These are phyloP conservation scores for Podaxis sp. DNA, from an alignment of 768 basidiomycete genomes.

Conservation along the genomic window DNA sequence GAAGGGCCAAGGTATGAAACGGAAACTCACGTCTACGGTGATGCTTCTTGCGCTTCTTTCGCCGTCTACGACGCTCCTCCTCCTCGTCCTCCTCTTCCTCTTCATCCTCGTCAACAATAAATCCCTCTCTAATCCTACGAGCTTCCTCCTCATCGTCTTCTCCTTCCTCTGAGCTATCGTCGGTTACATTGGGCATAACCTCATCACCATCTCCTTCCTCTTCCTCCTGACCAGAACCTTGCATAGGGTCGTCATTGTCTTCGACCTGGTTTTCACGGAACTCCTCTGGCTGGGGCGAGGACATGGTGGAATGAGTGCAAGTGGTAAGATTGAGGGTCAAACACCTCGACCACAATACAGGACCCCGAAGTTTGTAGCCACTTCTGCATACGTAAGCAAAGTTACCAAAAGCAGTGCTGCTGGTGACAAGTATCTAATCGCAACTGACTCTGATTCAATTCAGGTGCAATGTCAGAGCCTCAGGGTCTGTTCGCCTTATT, in stretches of 20 bases:
- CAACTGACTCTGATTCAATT: background rate
- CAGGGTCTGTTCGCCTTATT: slow-evolving; percentile 10
- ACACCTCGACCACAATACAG: slow-evolving; percentile 11
- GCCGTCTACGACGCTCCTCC: slow-evolving; percentile 55
- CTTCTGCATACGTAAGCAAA: slow-evolving; percentile 18
- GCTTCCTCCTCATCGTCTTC: slow-evolving; percentile 92
- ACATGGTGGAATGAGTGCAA: slow-evolving; percentile 42
- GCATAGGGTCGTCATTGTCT: slow-evolving; percentile 64
- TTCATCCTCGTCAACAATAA: slow-evolving; percentile 90
- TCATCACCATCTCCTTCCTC: slow-evolving; percentile 61
- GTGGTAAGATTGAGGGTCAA: slow-evolving; percentile 17
- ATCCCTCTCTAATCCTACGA: slow-evolving; percentile 77
- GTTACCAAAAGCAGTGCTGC: slow-evolving; percentile 9
- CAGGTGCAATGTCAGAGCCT: slow-evolving; percentile 6
- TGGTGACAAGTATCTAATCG: background rate
- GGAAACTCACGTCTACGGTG: slow-evolving; percentile 51
- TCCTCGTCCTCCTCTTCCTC: slow-evolving; percentile 81
- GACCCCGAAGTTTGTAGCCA: slow-evolving; percentile 17
- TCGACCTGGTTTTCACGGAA: slow-evolving; percentile 28
- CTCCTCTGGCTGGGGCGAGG: slow-evolving; percentile 46
- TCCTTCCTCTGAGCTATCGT: slow-evolving; percentile 87
- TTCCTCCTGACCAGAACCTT: slow-evolving; percentile 50
- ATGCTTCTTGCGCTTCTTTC: slow-evolving; percentile 67
- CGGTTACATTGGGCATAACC: slow-evolving; percentile 54
- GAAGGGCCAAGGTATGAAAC: slow-evolving; percentile 10